Conservation (phyloP, 768 basidiomycete genomes). For the Symmetrospora coprosmae region DNA sequence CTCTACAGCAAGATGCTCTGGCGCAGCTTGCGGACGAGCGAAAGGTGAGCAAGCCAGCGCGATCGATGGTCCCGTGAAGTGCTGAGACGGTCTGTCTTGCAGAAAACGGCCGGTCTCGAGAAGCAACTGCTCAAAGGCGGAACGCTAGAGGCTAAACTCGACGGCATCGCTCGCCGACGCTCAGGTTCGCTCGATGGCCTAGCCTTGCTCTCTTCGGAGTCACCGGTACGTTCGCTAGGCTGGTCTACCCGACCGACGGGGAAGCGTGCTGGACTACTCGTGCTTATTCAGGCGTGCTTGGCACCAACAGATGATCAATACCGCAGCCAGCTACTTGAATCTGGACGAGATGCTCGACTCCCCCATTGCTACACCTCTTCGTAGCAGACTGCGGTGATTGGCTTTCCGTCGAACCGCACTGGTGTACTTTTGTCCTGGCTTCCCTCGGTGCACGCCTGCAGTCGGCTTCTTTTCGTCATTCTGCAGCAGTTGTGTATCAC, state of each 20-base stretch:
- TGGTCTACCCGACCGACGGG: too few relatives aligned
- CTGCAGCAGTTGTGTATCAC: too few relatives aligned
- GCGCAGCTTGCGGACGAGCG: slow-evolving; percentile 24
- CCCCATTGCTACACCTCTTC: not conserved
- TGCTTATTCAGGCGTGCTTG: not conserved
- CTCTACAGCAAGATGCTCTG: slow-evolving; percentile 18
- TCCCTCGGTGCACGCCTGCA: too few relatives aligned
- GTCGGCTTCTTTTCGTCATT: too few relatives aligned
- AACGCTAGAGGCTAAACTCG: not conserved
- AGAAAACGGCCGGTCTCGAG: not conserved
- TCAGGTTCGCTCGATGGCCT: not conserved
- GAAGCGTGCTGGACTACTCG: too few relatives aligned
- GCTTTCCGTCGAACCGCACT: too few relatives aligned
- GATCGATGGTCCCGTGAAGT: not conserved
- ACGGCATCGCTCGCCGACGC: not conserved
- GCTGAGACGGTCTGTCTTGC: not conserved
- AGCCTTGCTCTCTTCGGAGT: not conserved
- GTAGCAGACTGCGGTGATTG: not conserved
- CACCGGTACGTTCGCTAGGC: not conserved
- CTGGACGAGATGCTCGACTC: slow-evolving; percentile 10
- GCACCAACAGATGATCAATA: slow-evolving; percentile 2
- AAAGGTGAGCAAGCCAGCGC: slow-evolving; percentile 18
- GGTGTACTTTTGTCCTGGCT: too few relatives aligned
- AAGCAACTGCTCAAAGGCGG: not conserved
- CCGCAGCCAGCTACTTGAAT: slow-evolving; percentile 12